Conservation (phyloP, 306 rosid genomes). For the Casuarina glauca region DNA sequence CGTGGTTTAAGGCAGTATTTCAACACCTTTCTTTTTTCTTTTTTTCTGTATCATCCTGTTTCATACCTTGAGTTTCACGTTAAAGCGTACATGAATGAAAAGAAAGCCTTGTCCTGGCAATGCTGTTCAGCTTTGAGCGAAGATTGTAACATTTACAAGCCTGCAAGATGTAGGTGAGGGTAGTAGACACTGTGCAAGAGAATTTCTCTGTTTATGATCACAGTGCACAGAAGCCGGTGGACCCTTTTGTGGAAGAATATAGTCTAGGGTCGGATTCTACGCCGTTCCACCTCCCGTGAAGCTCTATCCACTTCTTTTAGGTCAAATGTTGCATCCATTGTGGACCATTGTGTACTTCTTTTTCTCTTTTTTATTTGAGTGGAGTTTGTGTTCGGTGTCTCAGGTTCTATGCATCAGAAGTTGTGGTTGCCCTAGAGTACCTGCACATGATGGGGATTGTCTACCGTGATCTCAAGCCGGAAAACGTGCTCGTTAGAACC, state of each 20-base stretch:
- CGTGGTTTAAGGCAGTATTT: no score
- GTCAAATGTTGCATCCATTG: not conserved
- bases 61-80: no score
- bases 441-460: conserved; percentile 59
- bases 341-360: not conserved
- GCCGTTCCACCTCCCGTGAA: not conserved
- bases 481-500: conserved; percentile 46
- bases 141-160: not conserved
- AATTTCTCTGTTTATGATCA: not conserved
- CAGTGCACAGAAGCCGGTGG: conserved; percentile 19
- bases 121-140: no score
- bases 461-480: conserved; percentile 63
- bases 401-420: conserved; percentile 57
- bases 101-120: no score
- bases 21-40: no score
- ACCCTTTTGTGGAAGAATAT: conserved; percentile 13
- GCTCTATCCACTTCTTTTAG: not conserved
- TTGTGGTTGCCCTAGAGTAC: conserved; percentile 53
- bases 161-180: not conserved
- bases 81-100: no score
- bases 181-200: not conserved
- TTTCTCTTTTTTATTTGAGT: not conserved
- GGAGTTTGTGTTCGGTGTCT: not conserved
- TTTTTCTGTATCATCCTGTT: no score
- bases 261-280: not conserved